These are phyloP conservation scores for Leccinum truebloodii DNA, from an alignment of 768 basidiomycete species.

Conservation along the genomic window DNA sequence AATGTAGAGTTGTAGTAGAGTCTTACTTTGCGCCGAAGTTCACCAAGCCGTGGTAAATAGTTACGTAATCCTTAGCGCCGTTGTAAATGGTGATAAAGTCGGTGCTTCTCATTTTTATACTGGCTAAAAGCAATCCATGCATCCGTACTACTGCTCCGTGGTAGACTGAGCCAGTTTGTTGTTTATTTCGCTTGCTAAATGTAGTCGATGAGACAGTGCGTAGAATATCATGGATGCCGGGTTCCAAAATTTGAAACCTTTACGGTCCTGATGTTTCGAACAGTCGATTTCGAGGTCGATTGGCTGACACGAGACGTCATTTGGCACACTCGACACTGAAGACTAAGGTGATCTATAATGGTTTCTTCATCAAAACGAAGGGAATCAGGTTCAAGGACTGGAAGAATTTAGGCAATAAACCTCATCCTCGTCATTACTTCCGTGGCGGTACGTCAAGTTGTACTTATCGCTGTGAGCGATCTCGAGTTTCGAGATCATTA, in stretches of 20 bases:
- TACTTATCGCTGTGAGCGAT: not conserved
- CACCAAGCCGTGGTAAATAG: too few relatives aligned
- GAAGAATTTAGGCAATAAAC: not conserved
- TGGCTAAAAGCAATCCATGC: conserved; percentile 1
- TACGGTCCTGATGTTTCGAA: not conserved
- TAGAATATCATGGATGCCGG: conserved; percentile 14
- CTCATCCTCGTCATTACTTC: not conserved
- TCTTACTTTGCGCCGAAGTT: too few relatives aligned
- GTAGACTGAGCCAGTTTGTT: conserved; percentile 38
- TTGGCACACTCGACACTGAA: conserved; percentile 41
- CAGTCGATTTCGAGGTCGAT: conserved; percentile 47
- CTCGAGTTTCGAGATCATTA: not conserved
- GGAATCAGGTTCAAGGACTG: conserved; percentile 50
- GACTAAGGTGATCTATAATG: conserved; percentile 42
- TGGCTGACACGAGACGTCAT: conserved; percentile 42
- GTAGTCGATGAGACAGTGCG: conserved; percentile 25
- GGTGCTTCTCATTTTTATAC: too few relatives aligned
- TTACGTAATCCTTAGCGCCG: too few relatives aligned
- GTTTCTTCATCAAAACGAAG: conserved; percentile 44
- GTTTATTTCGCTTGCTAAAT: conserved; percentile 43
- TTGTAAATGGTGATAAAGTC: too few relatives aligned
- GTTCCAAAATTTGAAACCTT: not conserved
- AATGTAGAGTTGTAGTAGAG: too few relatives aligned
- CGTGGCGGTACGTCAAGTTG: too few relatives aligned
- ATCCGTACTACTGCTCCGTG: conserved; percentile 33